Conservation (phyloP, 805 yeast genomes). For the Candida stauntonica region DNA sequence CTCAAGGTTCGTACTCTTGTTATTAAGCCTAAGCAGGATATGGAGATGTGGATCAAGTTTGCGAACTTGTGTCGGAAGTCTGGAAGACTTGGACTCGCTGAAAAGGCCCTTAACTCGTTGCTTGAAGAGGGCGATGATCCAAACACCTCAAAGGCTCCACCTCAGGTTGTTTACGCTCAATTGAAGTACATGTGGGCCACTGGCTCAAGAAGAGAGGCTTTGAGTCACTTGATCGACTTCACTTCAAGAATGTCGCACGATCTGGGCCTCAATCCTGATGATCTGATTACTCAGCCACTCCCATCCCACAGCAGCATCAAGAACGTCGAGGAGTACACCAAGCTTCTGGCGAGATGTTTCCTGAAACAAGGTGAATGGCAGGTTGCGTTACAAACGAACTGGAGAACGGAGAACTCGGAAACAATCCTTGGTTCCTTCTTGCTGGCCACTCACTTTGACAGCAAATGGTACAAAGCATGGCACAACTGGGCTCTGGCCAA, state of each 20-base stretch:
- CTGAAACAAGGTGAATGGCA: constrained; percentile 99
- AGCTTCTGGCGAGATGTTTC: constrained; percentile 86
- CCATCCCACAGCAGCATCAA: constrained; percentile 58
- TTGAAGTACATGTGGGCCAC: constrained; percentile 96
- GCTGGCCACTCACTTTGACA: constrained; percentile 91
- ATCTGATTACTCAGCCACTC: constrained; percentile 78
- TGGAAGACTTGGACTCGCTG: constrained; percentile 88
- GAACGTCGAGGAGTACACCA: constrained; percentile 79
- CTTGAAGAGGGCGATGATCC: constrained; percentile 63
- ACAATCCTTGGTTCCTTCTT: constrained; percentile 88
- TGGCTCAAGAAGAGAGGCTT: constrained; percentile 83
- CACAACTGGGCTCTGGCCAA: constrained; percentile 99
- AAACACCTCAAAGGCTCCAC: constrained; percentile 77
- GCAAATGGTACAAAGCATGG: constrained; percentile 97
- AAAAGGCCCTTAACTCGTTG: constrained; percentile 77
- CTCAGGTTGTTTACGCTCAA: constrained; percentile 96
- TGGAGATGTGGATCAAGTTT: constrained; percentile 97
- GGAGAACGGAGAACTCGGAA: constrained; percentile 77
- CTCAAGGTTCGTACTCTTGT: constrained; percentile 89
- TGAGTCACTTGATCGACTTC: constrained; percentile 80
- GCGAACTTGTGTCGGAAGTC: constrained; percentile 94
- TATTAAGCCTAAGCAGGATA: constrained; percentile 90
- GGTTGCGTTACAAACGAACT: constrained; percentile 68
- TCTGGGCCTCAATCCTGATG: constrained; percentile 80
- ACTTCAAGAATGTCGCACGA: constrained; percentile 88